A percentile compares a stretch with the other conserved stretches of the same genome.
Conservation (phyloP, 202 grass and related monocot species). For the Setaria viridis region DNA sequence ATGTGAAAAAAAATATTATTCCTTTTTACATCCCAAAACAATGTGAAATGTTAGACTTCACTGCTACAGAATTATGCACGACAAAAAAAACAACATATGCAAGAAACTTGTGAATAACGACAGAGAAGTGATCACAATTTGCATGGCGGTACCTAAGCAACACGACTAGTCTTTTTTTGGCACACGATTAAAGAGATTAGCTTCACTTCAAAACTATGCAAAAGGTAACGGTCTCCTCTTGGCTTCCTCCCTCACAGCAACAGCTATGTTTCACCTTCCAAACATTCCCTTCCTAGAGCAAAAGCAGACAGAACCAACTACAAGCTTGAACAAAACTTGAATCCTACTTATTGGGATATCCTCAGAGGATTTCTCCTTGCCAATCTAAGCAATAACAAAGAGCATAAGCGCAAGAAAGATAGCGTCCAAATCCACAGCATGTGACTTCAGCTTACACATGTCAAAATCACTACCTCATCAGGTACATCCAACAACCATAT, state of each 20-base stretch:
- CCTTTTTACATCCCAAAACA: slow-evolving; percentile 18
- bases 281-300: background rate
- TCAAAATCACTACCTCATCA: slow-evolving; percentile 48
- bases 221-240: slow-evolving; percentile 42
- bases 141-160: background rate
- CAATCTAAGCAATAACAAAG: slow-evolving; percentile 3
- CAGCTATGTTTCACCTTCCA: slow-evolving; percentile 48
- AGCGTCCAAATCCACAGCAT: slow-evolving; percentile 24
- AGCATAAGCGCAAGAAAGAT: slow-evolving; percentile 9
- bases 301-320: slow-evolving; percentile 30
- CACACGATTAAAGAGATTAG: background rate
- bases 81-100: background rate
- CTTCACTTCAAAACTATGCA: slow-evolving; percentile 39
- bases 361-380: slow-evolving; percentile 32
- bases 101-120: slow-evolving; percentile 36
- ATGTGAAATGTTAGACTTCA: background rate
- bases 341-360: slow-evolving; percentile 7
- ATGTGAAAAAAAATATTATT: slow-evolving; percentile 14
- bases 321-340: slow-evolving; percentile 19
- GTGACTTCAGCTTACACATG: slow-evolving; percentile 50
- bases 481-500: slow-evolving; percentile 53
- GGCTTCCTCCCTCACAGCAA: slow-evolving; percentile 31
- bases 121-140: slow-evolving; percentile 25
- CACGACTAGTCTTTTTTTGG: slow-evolving; percentile 7
- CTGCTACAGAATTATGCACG: background rate